Conservation (phyloP, 1,284 basidiomycete genomes). For the Pseudozyma pruni region DNA sequence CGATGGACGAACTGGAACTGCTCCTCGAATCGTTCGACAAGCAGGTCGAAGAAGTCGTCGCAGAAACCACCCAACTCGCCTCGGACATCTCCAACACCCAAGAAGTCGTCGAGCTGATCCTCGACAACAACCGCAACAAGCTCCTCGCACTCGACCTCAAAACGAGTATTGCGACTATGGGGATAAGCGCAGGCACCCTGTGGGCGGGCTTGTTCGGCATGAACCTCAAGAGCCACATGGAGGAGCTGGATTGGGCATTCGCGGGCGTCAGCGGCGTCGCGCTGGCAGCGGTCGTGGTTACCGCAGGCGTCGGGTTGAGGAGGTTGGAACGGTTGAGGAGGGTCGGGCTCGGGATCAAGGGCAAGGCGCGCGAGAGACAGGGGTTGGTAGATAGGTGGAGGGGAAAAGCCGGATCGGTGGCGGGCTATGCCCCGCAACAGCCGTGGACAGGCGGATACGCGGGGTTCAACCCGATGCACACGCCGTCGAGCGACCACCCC, state of each 20-base stretch:
- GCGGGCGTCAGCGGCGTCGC: slow-evolving; percentile 33
- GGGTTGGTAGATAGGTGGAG: slow-evolving; percentile 14
- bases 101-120: slow-evolving; percentile 95
- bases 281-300: slow-evolving; percentile 36
- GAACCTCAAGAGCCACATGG: slow-evolving; percentile 72
- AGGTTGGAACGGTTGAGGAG: slow-evolving; percentile 41
- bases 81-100: slow-evolving; percentile 85
- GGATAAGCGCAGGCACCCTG: slow-evolving; percentile 90
- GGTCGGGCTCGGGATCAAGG: slow-evolving; percentile 38
- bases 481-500: too few species aligned
- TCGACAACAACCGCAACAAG: slow-evolving; percentile 94
- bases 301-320: slow-evolving; percentile 39
- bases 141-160: slow-evolving; percentile 89
- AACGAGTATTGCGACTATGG: slow-evolving; percentile 92
- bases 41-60: slow-evolving; percentile 69
- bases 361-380: slow-evolving; percentile 16
- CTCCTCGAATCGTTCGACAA: slow-evolving; percentile 92
- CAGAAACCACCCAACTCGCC: slow-evolving; percentile 52
- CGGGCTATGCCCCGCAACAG: too few species aligned
- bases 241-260: slow-evolving; percentile 58
- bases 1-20: slow-evolving; percentile 81
- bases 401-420: not conserved
- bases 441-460: too few species aligned
- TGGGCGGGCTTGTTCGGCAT: slow-evolving; percentile 93
- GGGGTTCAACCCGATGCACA: too few species aligned